Conservation (phyloP, 345 rosid species). For the Eucalyptus tenuipes region DNA sequence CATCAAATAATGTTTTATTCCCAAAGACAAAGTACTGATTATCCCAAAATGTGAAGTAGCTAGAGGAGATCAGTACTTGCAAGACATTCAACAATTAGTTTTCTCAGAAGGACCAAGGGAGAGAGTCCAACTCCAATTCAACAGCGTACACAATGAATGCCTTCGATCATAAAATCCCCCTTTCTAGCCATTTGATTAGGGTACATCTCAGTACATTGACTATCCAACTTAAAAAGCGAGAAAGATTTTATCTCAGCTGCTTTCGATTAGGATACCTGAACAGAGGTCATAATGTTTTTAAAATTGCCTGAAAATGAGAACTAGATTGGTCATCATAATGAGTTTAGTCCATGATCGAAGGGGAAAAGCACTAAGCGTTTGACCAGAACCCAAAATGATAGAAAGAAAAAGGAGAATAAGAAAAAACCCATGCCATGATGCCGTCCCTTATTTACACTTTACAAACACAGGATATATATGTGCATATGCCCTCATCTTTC, state of each 20-base stretch:
- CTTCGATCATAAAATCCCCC: not conserved
- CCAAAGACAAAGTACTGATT: not conserved
- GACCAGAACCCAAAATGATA: not conserved
- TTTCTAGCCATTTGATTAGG: not conserved
- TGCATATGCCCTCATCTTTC: not conserved
- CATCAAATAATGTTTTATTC: not conserved
- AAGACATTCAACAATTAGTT: not conserved
- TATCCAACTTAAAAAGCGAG: not conserved
- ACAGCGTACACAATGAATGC: not conserved
- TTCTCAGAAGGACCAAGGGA: not conserved
- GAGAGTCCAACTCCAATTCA: not conserved
- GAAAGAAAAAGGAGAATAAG: not conserved
- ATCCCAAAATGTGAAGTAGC: not conserved
- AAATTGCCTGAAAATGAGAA: not conserved
- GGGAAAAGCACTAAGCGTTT: not conserved
- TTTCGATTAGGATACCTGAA: not conserved
- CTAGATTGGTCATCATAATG: not conserved
- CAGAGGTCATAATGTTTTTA: not conserved
- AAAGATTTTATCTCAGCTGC: not conserved
- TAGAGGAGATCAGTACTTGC: not conserved
- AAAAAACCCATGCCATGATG: not conserved
- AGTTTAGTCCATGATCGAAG: not conserved
- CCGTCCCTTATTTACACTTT: not conserved
- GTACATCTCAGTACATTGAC: not conserved
- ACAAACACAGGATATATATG: not conserved